Conservation (phyloP, 352 stramenopile genomes). For the Pythium phragmiticola region DNA sequence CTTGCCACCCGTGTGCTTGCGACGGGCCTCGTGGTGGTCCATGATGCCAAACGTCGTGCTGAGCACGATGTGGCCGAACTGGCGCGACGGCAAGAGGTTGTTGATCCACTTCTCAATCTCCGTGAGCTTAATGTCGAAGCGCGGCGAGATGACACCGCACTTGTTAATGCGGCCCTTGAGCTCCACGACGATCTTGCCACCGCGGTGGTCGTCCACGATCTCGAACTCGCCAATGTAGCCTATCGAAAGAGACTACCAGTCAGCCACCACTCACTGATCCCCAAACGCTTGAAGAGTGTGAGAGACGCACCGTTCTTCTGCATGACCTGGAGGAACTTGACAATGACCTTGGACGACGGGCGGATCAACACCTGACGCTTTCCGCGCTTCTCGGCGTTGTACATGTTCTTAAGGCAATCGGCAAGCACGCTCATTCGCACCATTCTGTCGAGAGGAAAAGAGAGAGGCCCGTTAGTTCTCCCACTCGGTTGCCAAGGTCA, state of each 20-base stretch:
- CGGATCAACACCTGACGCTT: constrained; percentile 99
- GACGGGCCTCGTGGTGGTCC: constrained; percentile 93
- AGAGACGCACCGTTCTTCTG: constrained; percentile 96
- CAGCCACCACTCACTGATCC: background rate
- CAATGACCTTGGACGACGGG: constrained; percentile 99
- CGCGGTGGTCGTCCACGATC: constrained; percentile 99
- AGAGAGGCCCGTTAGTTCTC: constrained; percentile 34
- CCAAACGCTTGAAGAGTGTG: background rate
- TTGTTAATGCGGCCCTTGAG: constrained; percentile 99
- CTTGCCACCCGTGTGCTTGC: constrained; percentile 99
- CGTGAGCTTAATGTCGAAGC: constrained; percentile 96
- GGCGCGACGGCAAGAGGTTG: constrained; percentile 97
- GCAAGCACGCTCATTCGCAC: constrained; percentile 99
- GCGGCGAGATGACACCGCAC: constrained; percentile 98
- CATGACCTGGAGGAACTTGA: constrained; percentile 99
- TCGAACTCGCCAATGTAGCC: constrained; percentile 99
- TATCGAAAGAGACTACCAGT: constrained; percentile 28
- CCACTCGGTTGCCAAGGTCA: constrained; percentile 61
- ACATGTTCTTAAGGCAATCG: constrained; percentile 99
- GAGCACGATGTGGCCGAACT: constrained; percentile 98
- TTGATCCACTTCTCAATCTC: constrained; percentile 99
- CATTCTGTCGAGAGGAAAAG: constrained; percentile 79
- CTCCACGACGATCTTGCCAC: constrained; percentile 98
- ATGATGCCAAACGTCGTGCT: constrained; percentile 91
- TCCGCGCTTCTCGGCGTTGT: constrained; percentile 99